Evolutionary conservation across 306 rosid species (phyloP).

Genomic region (Casuarina glauca): DNA sequence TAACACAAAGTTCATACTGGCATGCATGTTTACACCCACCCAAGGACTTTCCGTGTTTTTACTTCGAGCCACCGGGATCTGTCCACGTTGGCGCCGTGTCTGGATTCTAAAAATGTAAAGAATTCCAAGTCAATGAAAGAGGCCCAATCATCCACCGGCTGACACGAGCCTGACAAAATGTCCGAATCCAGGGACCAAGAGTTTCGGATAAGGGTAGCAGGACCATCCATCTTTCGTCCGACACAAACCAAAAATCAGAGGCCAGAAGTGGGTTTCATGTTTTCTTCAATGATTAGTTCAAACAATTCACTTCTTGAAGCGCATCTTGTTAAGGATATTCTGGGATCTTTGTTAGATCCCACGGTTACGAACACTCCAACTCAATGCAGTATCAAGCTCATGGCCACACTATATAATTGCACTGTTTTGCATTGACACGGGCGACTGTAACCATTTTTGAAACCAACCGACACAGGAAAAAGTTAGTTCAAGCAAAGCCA

Average conservation of each 20-base stretch:
- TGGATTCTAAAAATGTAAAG: neutral
- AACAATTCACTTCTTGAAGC: neutral
- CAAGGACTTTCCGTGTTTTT: too few relatives aligned
- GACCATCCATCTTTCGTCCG: too few relatives aligned
- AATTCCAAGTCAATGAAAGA: neutral
- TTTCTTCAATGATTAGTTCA: neutral
- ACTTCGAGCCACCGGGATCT: neutral
- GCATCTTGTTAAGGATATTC: constrained; percentile 26
- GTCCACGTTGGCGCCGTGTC: neutral
- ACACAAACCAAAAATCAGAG: neutral
- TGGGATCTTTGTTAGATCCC: constrained; percentile 1
- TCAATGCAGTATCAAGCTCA: neutral
- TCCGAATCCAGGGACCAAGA: too few relatives aligned
- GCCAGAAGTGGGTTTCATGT: neutral
- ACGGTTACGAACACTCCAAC: neutral
- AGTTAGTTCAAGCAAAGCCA: neutral
- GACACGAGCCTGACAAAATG: too few relatives aligned
- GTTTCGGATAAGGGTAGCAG: too few relatives aligned
- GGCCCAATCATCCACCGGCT: too few relatives aligned
- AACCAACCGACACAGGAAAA: neutral
- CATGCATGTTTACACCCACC: too few relatives aligned
- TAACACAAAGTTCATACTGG: too few relatives aligned
- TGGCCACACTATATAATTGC: neutral
- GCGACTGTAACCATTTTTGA: neutral
- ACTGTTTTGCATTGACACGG: neutral